Percentiles rank a stretch among this genome's conserved stretches.
Evolutionary conservation across 257 asterid species (phyloP).

Genomic region (Euphrasia confusa): DNA sequence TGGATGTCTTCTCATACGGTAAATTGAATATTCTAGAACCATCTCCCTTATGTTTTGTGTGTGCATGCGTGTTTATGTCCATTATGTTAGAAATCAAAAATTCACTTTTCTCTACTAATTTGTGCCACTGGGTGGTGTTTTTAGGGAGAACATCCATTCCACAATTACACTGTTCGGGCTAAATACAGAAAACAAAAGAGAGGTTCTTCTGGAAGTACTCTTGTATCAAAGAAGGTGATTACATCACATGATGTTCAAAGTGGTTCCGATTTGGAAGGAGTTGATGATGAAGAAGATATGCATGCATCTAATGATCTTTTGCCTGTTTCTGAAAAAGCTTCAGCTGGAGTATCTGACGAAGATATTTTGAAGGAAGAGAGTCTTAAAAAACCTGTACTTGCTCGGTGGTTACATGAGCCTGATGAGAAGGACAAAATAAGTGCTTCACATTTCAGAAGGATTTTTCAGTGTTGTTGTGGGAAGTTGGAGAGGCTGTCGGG

Average conservation of each 20-base stretch:
- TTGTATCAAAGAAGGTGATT: conserved; percentile 22
- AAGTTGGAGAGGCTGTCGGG: conserved; percentile 59
- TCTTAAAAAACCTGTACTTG: conserved; percentile 35
- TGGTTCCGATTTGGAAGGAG: conserved; percentile 40
- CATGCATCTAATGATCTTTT: conserved; percentile 28
- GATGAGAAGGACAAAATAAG: conserved; percentile 72
- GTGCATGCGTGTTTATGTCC: no score
- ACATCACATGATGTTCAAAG: conserved; percentile 29
- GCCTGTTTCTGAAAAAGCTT: conserved; percentile 21
- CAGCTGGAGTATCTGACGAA: conserved; percentile 11
- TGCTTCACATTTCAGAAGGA: conserved; percentile 80
- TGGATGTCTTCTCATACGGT: conserved; percentile 16
- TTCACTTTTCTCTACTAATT: conserved; percentile 20
- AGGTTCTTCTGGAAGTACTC: conserved; percentile 29
- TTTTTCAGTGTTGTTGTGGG: conserved; percentile 72
- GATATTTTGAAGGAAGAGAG: conserved; percentile 32
- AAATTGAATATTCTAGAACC: conserved; percentile 1
- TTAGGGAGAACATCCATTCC: conserved; percentile 96
- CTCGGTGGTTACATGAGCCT: conserved; percentile 86
- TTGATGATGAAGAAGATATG: conserved; percentile 47
- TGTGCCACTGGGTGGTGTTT: conserved; percentile 27
- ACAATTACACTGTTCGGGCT: conserved; percentile 81
- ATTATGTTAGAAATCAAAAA: background rate
- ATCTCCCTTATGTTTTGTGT: background rate
- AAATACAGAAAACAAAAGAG: conserved; percentile 57